These are phyloP conservation scores for Fraxinus ornus DNA, from an alignment of 305 asterid species.

Conservation along the genomic window DNA sequence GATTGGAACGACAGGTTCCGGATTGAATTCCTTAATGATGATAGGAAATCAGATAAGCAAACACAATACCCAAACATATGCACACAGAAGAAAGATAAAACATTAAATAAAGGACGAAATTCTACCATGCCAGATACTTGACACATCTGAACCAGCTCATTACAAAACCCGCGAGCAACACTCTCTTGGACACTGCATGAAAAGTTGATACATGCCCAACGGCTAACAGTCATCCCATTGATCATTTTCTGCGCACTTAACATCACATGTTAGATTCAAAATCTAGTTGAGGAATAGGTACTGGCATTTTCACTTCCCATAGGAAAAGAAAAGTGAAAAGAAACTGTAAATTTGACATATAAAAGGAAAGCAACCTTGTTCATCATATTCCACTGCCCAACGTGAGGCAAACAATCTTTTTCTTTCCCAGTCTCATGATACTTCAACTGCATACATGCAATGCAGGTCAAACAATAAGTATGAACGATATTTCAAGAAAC, in stretches of 20 bases:
- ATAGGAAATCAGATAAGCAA: conserved; percentile 13
- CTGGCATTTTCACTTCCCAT: not conserved
- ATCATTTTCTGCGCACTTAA: conserved; percentile 77
- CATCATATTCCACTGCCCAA: conserved; percentile 99
- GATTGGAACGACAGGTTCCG: conserved; percentile 87
- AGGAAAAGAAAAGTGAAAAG: not conserved
- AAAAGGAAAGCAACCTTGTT: conserved; percentile 62
- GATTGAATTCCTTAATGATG: conserved; percentile 64
- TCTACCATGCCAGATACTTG: conserved; percentile 98
- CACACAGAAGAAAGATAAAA: not conserved
- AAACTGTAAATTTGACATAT: conserved; percentile 2
- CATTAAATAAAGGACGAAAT: not conserved
- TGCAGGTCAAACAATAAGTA: conserved; percentile 14
- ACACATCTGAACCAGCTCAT: conserved; percentile 93
- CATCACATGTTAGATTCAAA: conserved; percentile 11
- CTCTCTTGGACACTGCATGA: conserved; percentile 92
- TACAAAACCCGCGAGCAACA: conserved; percentile 95
- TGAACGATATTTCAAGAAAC: not conserved
- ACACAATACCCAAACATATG: not conserved
- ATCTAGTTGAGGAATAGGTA: not conserved
- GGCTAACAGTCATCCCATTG: conserved; percentile 90
- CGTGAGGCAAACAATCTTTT: conserved; percentile 93
- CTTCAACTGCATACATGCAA: conserved; percentile 59
- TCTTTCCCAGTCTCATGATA: conserved; percentile 92
- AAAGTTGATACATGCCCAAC: conserved; percentile 98